phyloP scores from a whole-genome alignment of 176 grass and related monocot species.

The Hordeum marinum region DNA sequence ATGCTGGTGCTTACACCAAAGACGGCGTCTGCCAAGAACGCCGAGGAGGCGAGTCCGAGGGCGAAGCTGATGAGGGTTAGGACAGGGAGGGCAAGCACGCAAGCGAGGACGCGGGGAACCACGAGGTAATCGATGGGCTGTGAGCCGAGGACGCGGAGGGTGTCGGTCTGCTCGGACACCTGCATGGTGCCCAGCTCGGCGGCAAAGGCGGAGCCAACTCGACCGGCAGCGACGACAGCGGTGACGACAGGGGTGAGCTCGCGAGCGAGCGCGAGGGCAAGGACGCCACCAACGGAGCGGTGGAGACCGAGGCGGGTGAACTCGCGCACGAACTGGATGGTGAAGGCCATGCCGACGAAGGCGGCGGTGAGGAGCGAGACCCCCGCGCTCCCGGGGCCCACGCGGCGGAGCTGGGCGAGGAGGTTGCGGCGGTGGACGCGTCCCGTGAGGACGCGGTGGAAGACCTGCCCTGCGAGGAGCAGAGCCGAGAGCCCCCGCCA shows the following conservation, averaged over 20 bases:
- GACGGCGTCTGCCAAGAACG: constrained; percentile 75
- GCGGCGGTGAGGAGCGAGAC: constrained; percentile 86
- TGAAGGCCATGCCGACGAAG: constrained; percentile 99
- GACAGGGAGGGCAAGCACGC: constrained; percentile 76
- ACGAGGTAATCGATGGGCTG: constrained; percentile 91
- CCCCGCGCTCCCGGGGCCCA: constrained; percentile 75
- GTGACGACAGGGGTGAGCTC: constrained; percentile 94
- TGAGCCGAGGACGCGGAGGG: constrained; percentile 74
- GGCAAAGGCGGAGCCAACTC: constrained; percentile 92
- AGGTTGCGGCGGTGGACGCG: constrained; percentile 87
- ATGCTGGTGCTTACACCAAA: constrained; percentile 95
- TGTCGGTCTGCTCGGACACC: constrained; percentile 97
- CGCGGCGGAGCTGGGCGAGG: constrained; percentile 79
- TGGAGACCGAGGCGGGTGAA: constrained; percentile 97
- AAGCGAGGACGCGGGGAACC: constrained; percentile 80
- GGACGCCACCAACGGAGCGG: constrained; percentile 91
- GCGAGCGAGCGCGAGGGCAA: constrained; percentile 81
- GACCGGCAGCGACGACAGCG: constrained; percentile 71
- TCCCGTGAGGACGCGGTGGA: constrained; percentile 62
- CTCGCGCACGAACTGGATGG: constrained; percentile 99
- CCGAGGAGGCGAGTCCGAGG: constrained; percentile 79
- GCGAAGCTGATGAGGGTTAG: constrained; percentile 81
- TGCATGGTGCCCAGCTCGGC: constrained; percentile 99
- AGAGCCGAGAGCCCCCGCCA: constrained; percentile 89
- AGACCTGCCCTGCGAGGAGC: constrained; percentile 79